phyloP scores from a whole-genome alignment of 768 basidiomycete genomes.

The Guyanaporus albipodus region DNA sequence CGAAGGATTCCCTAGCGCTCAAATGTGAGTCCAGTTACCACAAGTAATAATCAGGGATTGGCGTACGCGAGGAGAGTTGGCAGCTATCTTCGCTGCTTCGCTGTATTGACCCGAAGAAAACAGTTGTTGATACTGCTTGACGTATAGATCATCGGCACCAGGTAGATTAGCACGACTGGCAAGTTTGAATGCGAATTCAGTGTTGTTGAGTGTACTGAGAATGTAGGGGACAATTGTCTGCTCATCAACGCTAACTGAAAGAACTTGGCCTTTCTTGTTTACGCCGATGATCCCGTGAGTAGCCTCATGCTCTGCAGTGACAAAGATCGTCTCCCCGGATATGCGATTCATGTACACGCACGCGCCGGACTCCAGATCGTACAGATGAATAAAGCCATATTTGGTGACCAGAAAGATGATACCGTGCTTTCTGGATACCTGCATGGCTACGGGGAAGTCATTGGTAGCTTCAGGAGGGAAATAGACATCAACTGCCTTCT shows the following conservation, averaged over 20 bases:
- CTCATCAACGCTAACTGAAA: conserved; percentile 96
- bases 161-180: conserved; percentile 95
- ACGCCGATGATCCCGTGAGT: conserved; percentile 97
- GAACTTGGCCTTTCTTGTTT: conserved; percentile 98
- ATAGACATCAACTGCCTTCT: conserved; percentile 98
- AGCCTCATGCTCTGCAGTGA: conserved; percentile 93
- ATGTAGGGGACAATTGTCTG: conserved; percentile 95
- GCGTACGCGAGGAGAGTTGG: conserved; percentile 87
- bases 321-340: conserved; percentile 98
- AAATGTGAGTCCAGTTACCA: conserved; percentile 2
- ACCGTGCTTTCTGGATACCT: conserved; percentile 95
- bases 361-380: conserved; percentile 94
- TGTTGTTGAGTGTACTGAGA: conserved; percentile 89
- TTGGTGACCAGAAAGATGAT: conserved; percentile 98
- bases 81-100: conserved; percentile 96
- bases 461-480: conserved; percentile 98
- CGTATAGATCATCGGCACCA: conserved; percentile 95
- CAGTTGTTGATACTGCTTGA: conserved; percentile 89
- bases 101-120: conserved; percentile 86
- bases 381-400: conserved; percentile 98
- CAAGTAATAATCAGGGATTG: not conserved
- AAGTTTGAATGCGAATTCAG: conserved; percentile 96
- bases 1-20: conserved; percentile 78
- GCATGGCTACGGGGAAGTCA: conserved; percentile 99
- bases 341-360: conserved; percentile 99